Percentiles rank a stretch among this genome's conserved stretches.
Conservation (phyloP, 1,284 basidiomycete species). For the Apiotrichum veenhuisii region DNA sequence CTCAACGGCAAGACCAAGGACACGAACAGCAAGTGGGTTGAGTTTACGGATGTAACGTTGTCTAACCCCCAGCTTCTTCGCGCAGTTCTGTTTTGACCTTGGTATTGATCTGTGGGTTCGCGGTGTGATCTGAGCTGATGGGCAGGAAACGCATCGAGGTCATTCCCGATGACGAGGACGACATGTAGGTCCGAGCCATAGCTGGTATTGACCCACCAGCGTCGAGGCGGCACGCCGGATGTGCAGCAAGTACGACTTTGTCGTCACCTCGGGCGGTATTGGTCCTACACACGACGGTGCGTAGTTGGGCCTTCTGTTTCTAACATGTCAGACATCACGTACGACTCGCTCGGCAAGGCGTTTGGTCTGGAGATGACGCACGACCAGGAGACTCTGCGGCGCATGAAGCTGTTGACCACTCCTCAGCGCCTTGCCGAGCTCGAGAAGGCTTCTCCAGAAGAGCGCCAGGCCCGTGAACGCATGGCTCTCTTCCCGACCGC, state of each 20-base stretch:
- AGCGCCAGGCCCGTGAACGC: slow-evolving; percentile 65
- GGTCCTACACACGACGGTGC: slow-evolving; percentile 80
- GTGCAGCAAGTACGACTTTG: slow-evolving; percentile 78
- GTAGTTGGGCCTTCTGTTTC: neutral
- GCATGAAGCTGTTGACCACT: slow-evolving; percentile 69
- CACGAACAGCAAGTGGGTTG: slow-evolving; percentile 58
- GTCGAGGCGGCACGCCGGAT: slow-evolving; percentile 79
- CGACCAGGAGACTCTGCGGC: slow-evolving; percentile 71
- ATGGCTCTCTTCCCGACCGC: slow-evolving; percentile 76
- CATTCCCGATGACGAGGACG: slow-evolving; percentile 80
- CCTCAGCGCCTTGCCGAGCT: slow-evolving; percentile 55
- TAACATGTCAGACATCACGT: slow-evolving; percentile 67
- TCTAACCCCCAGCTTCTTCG: slow-evolving; percentile 61
- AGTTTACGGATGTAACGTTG: too few relatives aligned
- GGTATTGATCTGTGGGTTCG: slow-evolving; percentile 74
- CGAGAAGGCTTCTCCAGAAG: slow-evolving; percentile 62
- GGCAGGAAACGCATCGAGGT: slow-evolving; percentile 81
- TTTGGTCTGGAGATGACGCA: slow-evolving; percentile 72
- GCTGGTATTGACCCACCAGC: slow-evolving; percentile 50
- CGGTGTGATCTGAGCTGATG: neutral
- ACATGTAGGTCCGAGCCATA: slow-evolving; percentile 61
- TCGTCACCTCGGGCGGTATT: slow-evolving; percentile 75
- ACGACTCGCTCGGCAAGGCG: slow-evolving; percentile 76
- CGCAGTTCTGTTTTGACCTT: slow-evolving; percentile 79
- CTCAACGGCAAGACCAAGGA: slow-evolving; percentile 62